phyloP scores from a whole-genome alignment of 371 early-diverging fungal species.

The Mucor circinelloides region DNA sequence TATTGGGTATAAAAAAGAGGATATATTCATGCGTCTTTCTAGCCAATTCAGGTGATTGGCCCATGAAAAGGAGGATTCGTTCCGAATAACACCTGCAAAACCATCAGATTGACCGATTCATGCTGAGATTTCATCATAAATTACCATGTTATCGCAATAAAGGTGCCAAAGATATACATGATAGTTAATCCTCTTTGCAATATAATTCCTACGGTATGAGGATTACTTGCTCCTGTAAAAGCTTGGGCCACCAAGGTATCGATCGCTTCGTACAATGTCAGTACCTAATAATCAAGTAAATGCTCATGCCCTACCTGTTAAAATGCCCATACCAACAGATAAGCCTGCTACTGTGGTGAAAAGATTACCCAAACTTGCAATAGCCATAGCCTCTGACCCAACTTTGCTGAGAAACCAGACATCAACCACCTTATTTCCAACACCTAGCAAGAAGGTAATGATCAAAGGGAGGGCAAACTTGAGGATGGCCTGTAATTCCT shows the following conservation, averaged over 20 bases:
- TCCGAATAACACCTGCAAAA: slow-evolving; percentile 10
- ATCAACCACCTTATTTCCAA: slow-evolving; percentile 35
- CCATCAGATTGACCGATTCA: not conserved
- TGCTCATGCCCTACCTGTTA: slow-evolving; percentile 36
- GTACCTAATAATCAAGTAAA: not conserved
- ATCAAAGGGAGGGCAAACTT: slow-evolving; percentile 31
- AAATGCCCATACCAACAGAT: slow-evolving; percentile 39
- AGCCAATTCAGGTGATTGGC: slow-evolving; percentile 39
- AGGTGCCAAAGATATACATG: slow-evolving; percentile 27
- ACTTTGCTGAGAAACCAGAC: slow-evolving; percentile 38
- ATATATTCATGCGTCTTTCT: slow-evolving; percentile 35
- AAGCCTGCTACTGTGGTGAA: slow-evolving; percentile 38
- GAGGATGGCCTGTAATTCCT: not conserved
- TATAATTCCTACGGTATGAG: slow-evolving; percentile 39
- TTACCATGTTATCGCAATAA: slow-evolving; percentile 35
- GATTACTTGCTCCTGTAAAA: slow-evolving; percentile 40
- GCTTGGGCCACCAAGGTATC: slow-evolving; percentile 52
- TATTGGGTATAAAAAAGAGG: slow-evolving; percentile 25
- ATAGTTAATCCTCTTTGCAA: slow-evolving; percentile 40
- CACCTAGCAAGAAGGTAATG: slow-evolving; percentile 31
- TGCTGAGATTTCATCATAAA: not conserved
- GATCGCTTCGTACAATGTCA: slow-evolving; percentile 25
- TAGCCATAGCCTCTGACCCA: slow-evolving; percentile 36
- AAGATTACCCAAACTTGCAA: slow-evolving; percentile 34
- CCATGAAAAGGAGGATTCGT: slow-evolving; percentile 24